Conservation (phyloP, 495 filamentous ascomycete species). For the Xylaria grammica region DNA sequence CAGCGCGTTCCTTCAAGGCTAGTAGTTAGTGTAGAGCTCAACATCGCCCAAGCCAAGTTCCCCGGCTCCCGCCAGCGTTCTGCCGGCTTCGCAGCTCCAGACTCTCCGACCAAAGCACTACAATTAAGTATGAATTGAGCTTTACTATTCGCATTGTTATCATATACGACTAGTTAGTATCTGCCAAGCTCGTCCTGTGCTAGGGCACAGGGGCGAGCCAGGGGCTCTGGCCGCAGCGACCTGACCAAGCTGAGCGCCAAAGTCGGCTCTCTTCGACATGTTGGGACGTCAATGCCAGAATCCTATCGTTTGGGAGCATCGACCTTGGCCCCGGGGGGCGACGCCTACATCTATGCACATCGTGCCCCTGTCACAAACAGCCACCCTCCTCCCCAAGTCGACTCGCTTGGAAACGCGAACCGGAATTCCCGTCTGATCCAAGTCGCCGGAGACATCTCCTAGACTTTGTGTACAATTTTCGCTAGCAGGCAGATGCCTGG, state of each 20-base stretch:
- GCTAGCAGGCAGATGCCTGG: too few species aligned
- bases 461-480: too few species aligned
- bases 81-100: neutral
- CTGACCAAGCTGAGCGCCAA: too few species aligned
- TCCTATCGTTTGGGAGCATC: neutral
- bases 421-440: neutral
- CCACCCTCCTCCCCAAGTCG: neutral
- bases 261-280: too few species aligned
- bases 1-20: conserved; percentile 23
- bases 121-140: neutral
- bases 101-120: neutral
- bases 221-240: conserved; percentile 9
- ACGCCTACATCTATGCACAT: neutral
- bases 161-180: neutral
- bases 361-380: neutral
- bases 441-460: neutral
- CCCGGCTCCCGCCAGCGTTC: neutral
- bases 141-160: neutral
- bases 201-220: conserved; percentile 16
- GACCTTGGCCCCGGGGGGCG: neutral
- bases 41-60: neutral
- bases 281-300: neutral
- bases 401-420: neutral
- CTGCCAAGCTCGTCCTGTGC: conserved; percentile 21
- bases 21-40: conserved; percentile 26